These are phyloP conservation scores for Verticillium longisporum DNA, from an alignment of 2,329 filamentous ascomycete species.

Conservation along the genomic window DNA sequence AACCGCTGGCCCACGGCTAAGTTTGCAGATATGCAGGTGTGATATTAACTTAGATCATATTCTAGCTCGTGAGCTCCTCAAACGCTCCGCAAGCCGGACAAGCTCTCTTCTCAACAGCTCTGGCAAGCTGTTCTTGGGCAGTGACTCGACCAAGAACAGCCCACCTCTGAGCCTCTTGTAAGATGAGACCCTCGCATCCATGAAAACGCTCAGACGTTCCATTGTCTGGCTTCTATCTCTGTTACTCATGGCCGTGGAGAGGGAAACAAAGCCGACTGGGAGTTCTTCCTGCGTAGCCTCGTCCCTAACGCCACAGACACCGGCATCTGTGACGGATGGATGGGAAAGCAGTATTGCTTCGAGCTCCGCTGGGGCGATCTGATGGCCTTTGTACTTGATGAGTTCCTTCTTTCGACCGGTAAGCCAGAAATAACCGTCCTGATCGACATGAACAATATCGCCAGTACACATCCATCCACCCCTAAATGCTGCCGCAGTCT, in stretches of 20 bases:
- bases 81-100: background rate
- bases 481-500: conserved; percentile 3
- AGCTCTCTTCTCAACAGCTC: conserved; percentile 36
- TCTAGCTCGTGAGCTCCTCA: background rate
- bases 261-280: background rate
- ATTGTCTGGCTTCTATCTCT: conserved; percentile 21
- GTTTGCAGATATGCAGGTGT: background rate
- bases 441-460: conserved; percentile 6
- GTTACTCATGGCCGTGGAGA: background rate
- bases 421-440: conserved; percentile 3
- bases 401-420: conserved; percentile 26
- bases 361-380: conserved; percentile 61
- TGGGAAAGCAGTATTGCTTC: conserved; percentile 38
- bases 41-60: background rate
- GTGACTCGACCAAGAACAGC: conserved; percentile 57
- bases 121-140: conserved; percentile 62
- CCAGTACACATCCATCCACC: conserved; percentile 10
- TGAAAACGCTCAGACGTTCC: conserved; percentile 19
- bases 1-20: no score
- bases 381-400: conserved; percentile 55
- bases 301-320: conserved; percentile 47
- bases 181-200: conserved; percentile 27
- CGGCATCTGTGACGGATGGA: conserved; percentile 43
- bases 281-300: background rate
- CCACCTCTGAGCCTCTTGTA: conserved; percentile 67